Evolutionary conservation across 139 green algal species (phyloP).

Genomic region (Picochlorum costavermella): DNA sequence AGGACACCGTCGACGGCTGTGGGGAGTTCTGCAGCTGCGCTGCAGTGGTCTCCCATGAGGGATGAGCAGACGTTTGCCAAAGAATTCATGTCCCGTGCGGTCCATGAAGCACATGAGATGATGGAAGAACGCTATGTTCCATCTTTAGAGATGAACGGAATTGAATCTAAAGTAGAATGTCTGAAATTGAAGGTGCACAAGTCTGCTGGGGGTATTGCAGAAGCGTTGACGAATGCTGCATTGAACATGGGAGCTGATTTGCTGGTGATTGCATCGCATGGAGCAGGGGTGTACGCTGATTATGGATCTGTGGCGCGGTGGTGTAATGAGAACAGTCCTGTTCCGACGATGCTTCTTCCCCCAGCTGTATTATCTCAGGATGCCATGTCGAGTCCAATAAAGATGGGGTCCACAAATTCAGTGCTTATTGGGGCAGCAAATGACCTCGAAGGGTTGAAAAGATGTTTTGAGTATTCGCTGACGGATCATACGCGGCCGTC

Average conservation of each 20-base stretch:
- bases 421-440: conserved; percentile 17
- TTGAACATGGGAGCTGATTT: conserved; percentile 17
- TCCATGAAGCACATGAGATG: conserved; percentile 22
- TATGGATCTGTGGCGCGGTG: conserved; percentile 32
- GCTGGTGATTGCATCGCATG: conserved; percentile 27
- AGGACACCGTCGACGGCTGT: conserved; percentile 22
- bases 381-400: too few relatives aligned
- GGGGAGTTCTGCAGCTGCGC: conserved; percentile 11
- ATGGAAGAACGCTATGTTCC: conserved; percentile 23
- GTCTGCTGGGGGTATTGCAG: conserved; percentile 25
- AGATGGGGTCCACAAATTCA: background rate
- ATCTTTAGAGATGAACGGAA: conserved; percentile 15
- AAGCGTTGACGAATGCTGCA: conserved; percentile 15
- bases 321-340: conserved; percentile 20
- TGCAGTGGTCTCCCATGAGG: conserved; percentile 16
- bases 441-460: conserved; percentile 14
- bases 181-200: conserved; percentile 19
- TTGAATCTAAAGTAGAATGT: conserved; percentile 16
- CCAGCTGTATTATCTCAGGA: conserved; percentile 3
- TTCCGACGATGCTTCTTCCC: conserved; percentile 28
- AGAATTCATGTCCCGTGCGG: conserved; percentile 20
- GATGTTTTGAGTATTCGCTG: conserved; percentile 24
- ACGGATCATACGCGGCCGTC: conserved; percentile 7
- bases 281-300: conserved; percentile 29
- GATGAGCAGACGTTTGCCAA: conserved; percentile 5